Base-by-base conservation (phyloP, 306 rosid species). In the Styphnolobium japonicum region DNA sequence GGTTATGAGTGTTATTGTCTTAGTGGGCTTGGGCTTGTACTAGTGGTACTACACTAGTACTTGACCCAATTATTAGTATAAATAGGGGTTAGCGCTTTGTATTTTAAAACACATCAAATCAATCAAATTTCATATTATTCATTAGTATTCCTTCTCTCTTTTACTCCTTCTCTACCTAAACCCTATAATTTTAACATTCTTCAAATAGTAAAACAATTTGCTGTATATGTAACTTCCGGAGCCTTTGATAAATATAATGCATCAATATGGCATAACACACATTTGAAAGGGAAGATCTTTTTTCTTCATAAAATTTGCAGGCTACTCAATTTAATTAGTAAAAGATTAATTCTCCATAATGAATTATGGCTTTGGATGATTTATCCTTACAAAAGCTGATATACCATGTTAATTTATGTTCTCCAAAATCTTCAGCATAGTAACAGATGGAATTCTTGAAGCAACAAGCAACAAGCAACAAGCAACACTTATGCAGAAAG, bases 401-500 rank as follows among this genome's bases (percentile, higher is more conserved):
- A 51, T 10, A 67, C 12, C 16, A 46, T n/a, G 31, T 40, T 40
- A 65, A 29, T n/a, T 84, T 67, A 11, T 39, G 60, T 33, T 79
- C 71, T 76, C 45, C 64, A 74, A 77, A 53, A 19, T 40, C 37
- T 42, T 25, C 71, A 55, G 67, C 19, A 68, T 2, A 61, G 14
- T 61, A 67, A 77, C 15, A 56, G 16, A 67, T n/a, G 34, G 55
- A 74, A 71, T 49, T 58, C 27, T 49, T 19, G 62, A 60, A 79
- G 75, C 18, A 81, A 81, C 66, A 77, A 71, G 16, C 77, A 74
- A 40, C 15, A 68, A 79, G 75, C 18, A 81, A 81, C 66, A 77
- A 71, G 16, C 77, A 74, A 40, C 15, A 68, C 19, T 37, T 51
- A 56, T 25, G 64, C 48, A 31, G 73, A 77, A 67, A 45, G 46